Base-by-base conservation (phyloP, 371 early-diverging fungal genomes). In the Mortierella sp. region DNA sequence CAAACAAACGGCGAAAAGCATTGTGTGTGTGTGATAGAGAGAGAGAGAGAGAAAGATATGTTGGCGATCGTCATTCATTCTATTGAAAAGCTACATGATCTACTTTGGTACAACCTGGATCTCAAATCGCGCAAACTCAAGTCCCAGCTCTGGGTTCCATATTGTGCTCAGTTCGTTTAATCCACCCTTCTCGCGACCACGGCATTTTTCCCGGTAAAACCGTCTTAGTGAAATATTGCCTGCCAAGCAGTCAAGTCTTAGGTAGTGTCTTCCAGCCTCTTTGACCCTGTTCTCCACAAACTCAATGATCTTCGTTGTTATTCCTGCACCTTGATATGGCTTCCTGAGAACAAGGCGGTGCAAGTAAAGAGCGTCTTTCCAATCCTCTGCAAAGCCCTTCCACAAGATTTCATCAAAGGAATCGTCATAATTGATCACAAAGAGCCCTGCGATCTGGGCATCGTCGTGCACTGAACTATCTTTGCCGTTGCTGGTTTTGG, bases 351-450 rank as follows among this genome's bases (percentile, higher is more conserved):
- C 66, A 20, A 80, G 69, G 3, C 80, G 75, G 45, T 80, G 80
- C 0, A 80, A 43, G 47, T 75, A 80, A 8, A 80, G 18, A 0
- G 80, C 80, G 59, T 80, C 80, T 32, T 35, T 70, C 80, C 80
- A 80, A 35, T 75, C 72, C 1, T 35, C 58, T 5, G 30, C 64
- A n/a, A 39, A 63, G 6, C 28, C 65, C 11, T 64, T 59, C 78
- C 78, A 78, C 35, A 78, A 59, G 20, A 32, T 22, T 30, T 70
- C 59, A 37, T 76, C 77, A 66, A 76, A 76, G 5, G 63, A 32
- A 43, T 76, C 65, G 20, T 68, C 54, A 22, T 64, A 64, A 37
- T 69, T 75, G 45, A 69, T 35, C 30, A 75, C 54, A 54, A 75
- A 75, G 16, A 75, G 37, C 6, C 75, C 75, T 22, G 75, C 75